Evolutionary conservation across 1,284 basidiomycete species (phyloP).

Genomic region (Ceratobasidium sp.): DNA sequence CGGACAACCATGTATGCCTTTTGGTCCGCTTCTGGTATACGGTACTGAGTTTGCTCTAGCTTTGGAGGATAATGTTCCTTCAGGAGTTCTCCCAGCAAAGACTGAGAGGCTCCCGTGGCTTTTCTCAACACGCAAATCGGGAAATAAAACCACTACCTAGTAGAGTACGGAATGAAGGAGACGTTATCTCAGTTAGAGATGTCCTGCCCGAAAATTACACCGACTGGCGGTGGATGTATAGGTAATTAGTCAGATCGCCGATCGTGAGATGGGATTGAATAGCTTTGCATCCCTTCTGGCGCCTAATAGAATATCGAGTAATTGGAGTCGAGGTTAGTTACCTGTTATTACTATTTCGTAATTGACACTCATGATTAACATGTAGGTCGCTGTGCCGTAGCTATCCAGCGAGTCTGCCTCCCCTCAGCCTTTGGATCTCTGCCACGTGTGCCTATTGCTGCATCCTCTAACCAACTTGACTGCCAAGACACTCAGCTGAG

Average conservation of each 20-base stretch:
- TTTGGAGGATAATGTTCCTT: constrained; percentile 72
- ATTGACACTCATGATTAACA: not conserved
- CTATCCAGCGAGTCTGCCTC: constrained; percentile 24
- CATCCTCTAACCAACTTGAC: not conserved
- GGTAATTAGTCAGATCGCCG: constrained; percentile 44
- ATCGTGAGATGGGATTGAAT: constrained; percentile 33
- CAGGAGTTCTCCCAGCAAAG: constrained; percentile 73
- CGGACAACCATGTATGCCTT: constrained; percentile 67
- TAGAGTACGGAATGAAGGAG: constrained; percentile 57
- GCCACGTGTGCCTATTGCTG: not conserved
- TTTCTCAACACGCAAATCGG: constrained; percentile 63
- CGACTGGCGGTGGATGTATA: constrained; percentile 88
- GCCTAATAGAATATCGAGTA: constrained; percentile 39
- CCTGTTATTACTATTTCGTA: not conserved
- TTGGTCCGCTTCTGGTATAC: constrained; percentile 32
- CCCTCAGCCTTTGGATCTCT: not conserved
- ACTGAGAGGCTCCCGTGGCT: constrained; percentile 60
- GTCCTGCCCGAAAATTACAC: constrained; percentile 59
- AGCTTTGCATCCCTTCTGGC: constrained; percentile 29
- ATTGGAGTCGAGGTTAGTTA: constrained; percentile 39
- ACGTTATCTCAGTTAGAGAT: constrained; percentile 24
- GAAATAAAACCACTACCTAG: constrained; percentile 72
- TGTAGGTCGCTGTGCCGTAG: constrained; percentile 33
- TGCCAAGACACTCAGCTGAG: not conserved
- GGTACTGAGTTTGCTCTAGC: constrained; percentile 59